phyloP scores from a whole-genome alignment of 257 asterid genomes.

The Knoxia roxburghii region DNA sequence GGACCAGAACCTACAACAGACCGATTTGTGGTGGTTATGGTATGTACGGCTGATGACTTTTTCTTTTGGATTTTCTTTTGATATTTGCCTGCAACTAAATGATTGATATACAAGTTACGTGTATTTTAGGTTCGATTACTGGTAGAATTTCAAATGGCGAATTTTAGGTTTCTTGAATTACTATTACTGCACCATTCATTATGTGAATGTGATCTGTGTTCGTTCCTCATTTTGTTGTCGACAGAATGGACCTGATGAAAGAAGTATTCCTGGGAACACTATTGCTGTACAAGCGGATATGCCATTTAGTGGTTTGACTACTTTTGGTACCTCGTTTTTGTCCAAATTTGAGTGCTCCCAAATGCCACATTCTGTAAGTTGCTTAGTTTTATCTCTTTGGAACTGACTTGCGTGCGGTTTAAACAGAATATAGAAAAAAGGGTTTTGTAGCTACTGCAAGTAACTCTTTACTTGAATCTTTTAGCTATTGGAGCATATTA shows the following conservation, averaged over 20 bases:
- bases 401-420: background rate
- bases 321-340: constrained; percentile 84
- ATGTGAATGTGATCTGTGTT: background rate
- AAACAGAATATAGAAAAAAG: background rate
- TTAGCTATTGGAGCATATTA: constrained; percentile 89
- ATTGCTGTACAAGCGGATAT: constrained; percentile 96
- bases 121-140: background rate
- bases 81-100: background rate
- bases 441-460: background rate
- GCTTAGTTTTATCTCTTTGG: background rate
- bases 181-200: background rate
- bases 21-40: constrained; percentile 99
- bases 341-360: constrained; percentile 97
- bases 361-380: constrained; percentile 96
- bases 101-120: too few species aligned
- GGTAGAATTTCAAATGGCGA: background rate
- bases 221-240: constrained; percentile 16
- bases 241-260: constrained; percentile 92
- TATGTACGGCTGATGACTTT: constrained; percentile 20
- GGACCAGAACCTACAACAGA: constrained; percentile 99
- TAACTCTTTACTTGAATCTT: constrained; percentile 19
- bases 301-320: constrained; percentile 89
- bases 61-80: background rate
- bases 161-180: background rate
- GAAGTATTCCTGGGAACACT: constrained; percentile 96